phyloP scores from a whole-genome alignment of 2,329 filamentous ascomycete species.

The Thermochaetoides dissita region DNA sequence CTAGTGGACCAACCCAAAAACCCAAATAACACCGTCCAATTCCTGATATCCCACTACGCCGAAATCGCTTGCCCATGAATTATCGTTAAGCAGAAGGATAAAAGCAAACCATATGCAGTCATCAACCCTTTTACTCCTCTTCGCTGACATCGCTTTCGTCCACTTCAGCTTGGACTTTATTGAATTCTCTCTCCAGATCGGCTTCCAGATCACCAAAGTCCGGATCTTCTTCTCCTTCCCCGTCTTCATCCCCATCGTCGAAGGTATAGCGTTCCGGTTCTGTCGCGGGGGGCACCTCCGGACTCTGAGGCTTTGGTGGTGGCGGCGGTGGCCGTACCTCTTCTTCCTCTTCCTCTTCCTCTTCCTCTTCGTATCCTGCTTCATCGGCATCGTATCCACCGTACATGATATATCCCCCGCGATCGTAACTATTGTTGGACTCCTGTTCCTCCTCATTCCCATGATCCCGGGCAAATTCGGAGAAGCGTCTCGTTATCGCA shows the following conservation, averaged over 20 bases:
- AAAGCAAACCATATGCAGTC: too few species aligned
- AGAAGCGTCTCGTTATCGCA: slow-evolving; percentile 35
- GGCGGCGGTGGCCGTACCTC: not conserved
- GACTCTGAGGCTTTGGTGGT: not conserved
- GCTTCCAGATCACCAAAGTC: slow-evolving; percentile 30
- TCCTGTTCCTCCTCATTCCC: slow-evolving; percentile 25
- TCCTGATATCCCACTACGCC: too few species aligned
- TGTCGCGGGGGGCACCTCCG: slow-evolving; percentile 8
- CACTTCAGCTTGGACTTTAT: slow-evolving; percentile 14
- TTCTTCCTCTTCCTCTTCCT: slow-evolving; percentile 8
- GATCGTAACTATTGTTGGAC: not conserved
- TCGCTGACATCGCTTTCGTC: slow-evolving; percentile 54
- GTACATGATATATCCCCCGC: slow-evolving; percentile 11
- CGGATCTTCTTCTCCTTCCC: slow-evolving; percentile 1
- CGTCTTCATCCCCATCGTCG: slow-evolving; percentile 17
- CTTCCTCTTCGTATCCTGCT: slow-evolving; percentile 8
- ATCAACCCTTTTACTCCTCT: slow-evolving; percentile 34
- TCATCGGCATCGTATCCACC: slow-evolving; percentile 20
- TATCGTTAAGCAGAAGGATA: too few species aligned
- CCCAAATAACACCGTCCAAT: too few species aligned
- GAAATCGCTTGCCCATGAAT: too few species aligned
- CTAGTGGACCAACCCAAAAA: too few species aligned
- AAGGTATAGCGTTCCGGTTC: slow-evolving; percentile 19
- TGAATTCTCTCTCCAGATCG: slow-evolving; percentile 41
- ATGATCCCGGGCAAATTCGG: slow-evolving; percentile 36